Evolutionary conservation across 768 basidiomycete genomes (phyloP), one percentile per base, ranked within the genome.

Genomic region (Boletus rubroflammeus): DNA sequence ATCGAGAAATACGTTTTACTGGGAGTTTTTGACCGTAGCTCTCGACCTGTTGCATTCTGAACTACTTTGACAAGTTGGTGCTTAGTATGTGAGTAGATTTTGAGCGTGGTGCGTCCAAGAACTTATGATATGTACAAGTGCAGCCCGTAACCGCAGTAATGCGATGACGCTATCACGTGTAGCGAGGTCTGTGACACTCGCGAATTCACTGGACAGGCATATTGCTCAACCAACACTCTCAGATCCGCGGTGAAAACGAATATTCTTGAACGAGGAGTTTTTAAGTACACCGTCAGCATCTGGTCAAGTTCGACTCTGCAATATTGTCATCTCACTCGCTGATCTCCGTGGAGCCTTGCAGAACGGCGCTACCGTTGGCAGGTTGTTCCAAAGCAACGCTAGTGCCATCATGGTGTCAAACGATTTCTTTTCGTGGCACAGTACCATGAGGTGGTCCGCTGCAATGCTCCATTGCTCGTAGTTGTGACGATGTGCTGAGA

Each of bases 11-110:
- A 47, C 3, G 21, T 1, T 41, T 73, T 75, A 85, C 84, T 60
- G 82, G 84, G 50, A 86, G 73, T 45, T 60, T 63, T 63, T 76
- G 72, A 21, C 84, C 84, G 59, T 80, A 86, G 32, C 68, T 76
- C 38, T 64, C 53, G 29, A 19, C 39, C 23, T 58, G 62, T 28
- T 61, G 48, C 62, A 67, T 67, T 43, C 19, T 8, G 41, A 34
- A 21, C 40, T 31, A 19, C 17, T 44, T 41, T 40, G 38, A 40
- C 31, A 14, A 42, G 38, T 29, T 2, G 14, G 26, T 15, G 25
- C 5, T 39, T n/a, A 1, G 34, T 26, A 11, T 47, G 19, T 36
- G 39, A 44, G 11, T 9, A 25, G 34, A n/a, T 31, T 10, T 28
- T 23, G 57, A 38, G 34, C 15, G 29, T 29, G 17, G 11, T 29